Evolutionary conservation across 352 stramenopile genomes (phyloP).

Genomic region (Phytophthora quininea): DNA sequence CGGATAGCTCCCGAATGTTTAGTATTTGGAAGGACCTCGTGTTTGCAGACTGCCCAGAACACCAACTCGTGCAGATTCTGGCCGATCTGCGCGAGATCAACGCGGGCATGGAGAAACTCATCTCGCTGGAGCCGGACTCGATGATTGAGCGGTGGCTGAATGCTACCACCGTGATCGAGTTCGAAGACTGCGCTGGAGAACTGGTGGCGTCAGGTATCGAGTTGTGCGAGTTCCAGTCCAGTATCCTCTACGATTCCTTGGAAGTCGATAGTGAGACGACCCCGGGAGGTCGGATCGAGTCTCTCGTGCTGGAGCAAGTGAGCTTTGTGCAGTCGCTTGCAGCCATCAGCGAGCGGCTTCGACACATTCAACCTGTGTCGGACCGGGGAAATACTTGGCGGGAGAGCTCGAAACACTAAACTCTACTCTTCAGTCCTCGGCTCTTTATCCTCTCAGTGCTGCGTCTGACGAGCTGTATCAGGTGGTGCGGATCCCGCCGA

Average conservation of each 20-base stretch:
- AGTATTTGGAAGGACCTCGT: conserved; percentile 70
- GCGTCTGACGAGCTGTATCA: conserved; percentile 77
- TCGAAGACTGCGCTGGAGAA: conserved; percentile 55
- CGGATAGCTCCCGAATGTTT: conserved; percentile 31
- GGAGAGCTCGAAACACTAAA: conserved; percentile 64
- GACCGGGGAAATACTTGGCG: conserved; percentile 54
- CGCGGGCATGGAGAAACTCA: conserved; percentile 43
- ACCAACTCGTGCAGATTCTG: conserved; percentile 60
- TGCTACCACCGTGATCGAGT: conserved; percentile 52
- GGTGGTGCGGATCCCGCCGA: conserved; percentile 73
- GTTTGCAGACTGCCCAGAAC: conserved; percentile 60
- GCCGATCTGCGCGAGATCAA: conserved; percentile 44
- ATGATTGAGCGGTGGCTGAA: conserved; percentile 69
- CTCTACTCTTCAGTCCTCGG: conserved; percentile 56
- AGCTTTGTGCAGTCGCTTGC: conserved; percentile 75
- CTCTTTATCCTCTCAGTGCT: conserved; percentile 71
- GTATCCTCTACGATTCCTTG: conserved; percentile 73
- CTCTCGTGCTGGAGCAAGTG: conserved; percentile 77
- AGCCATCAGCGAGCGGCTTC: conserved; percentile 71
- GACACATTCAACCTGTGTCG: conserved; percentile 65
- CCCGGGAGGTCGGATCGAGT: conserved; percentile 43
- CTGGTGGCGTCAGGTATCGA: conserved; percentile 49
- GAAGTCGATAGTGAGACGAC: conserved; percentile 31
- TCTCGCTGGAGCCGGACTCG: conserved; percentile 53
- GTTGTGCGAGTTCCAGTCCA: conserved; percentile 77